Evolutionary conservation across 2,329 filamentous ascomycete species (phyloP).

Genomic region (Parascedosporium putredinis): DNA sequence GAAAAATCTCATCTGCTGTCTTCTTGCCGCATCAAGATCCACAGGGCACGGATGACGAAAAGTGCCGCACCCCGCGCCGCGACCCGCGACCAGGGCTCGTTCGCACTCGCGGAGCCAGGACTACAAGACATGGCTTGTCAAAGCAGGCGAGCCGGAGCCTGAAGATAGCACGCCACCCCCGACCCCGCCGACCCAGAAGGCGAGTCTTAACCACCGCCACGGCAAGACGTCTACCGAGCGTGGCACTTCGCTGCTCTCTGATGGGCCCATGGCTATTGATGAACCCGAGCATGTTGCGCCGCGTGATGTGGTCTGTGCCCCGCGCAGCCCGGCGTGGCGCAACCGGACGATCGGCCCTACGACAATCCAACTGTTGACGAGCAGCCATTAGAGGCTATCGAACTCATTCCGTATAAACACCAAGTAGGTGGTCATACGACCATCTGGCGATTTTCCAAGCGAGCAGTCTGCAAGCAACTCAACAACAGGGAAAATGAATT

Average conservation of each 20-base stretch:
- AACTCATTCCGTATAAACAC: conserved; percentile 92
- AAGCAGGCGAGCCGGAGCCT: conserved; percentile 39
- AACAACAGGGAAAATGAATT: conserved; percentile 98
- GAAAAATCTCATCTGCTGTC: conserved; percentile 82
- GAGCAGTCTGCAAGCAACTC: conserved; percentile 94
- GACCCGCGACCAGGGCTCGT: not conserved
- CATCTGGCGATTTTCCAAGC: conserved; percentile 86
- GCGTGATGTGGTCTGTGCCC: not conserved
- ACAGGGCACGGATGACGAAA: conserved; percentile 17
- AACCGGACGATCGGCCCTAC: not conserved
- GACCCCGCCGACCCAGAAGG: conserved; percentile 8
- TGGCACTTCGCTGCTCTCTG: conserved; percentile 1
- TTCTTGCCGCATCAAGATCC: conserved; percentile 66
- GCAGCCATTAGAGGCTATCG: conserved; percentile 75
- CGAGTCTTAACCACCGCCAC: conserved; percentile 4
- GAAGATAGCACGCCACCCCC: conserved; percentile 17
- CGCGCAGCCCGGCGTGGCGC: not conserved
- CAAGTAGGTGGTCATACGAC: conserved; percentile 97
- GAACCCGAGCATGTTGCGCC: not conserved
- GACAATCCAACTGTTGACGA: conserved; percentile 22
- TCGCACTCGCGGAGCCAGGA: conserved; percentile 19
- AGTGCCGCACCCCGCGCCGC: not conserved
- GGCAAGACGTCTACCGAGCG: not conserved
- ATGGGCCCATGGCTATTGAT: not conserved
- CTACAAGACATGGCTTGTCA: conserved; percentile 46